Percentiles rank a stretch among this genome's conserved stretches.
phyloP scores from a whole-genome alignment of 2,329 filamentous ascomycete genomes.

The Fusarium bactridioides region DNA sequence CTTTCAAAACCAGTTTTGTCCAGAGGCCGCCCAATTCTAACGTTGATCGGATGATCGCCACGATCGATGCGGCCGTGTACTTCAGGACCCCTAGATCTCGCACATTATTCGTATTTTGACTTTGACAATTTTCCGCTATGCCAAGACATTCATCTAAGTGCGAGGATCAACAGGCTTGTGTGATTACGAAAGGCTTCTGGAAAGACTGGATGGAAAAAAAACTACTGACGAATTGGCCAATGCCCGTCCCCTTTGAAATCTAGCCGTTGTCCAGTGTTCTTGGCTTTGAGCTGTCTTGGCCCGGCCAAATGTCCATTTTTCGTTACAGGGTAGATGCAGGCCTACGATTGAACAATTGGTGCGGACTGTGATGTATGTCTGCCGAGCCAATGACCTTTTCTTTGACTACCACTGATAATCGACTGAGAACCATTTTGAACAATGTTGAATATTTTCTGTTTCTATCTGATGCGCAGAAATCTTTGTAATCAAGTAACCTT shows the following conservation, averaged over 20 bases:
- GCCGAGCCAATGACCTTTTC: too few species aligned
- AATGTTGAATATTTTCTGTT: background rate
- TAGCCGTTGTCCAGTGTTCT: too few species aligned
- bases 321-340: too few species aligned
- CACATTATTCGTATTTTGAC: background rate
- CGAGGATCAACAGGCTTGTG: too few species aligned
- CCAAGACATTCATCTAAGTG: background rate
- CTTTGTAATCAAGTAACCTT: accelerated
- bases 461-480: background rate
- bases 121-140: too few species aligned
- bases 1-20: background rate
- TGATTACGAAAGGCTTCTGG: too few species aligned
- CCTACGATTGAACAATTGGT: accelerated
- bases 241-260: too few species aligned
- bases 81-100: background rate
- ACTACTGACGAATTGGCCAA: too few species aligned
- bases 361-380: accelerated
- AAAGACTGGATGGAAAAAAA: too few species aligned
- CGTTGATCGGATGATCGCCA: background rate
- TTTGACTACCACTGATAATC: accelerated
- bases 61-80: background rate
- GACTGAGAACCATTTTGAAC: accelerated
- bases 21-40: background rate
- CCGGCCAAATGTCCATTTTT: too few species aligned
- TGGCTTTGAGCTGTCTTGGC: too few species aligned